These are phyloP conservation scores for Saturnispora diversa DNA, from an alignment of 805 yeast species.

Conservation along the genomic window DNA sequence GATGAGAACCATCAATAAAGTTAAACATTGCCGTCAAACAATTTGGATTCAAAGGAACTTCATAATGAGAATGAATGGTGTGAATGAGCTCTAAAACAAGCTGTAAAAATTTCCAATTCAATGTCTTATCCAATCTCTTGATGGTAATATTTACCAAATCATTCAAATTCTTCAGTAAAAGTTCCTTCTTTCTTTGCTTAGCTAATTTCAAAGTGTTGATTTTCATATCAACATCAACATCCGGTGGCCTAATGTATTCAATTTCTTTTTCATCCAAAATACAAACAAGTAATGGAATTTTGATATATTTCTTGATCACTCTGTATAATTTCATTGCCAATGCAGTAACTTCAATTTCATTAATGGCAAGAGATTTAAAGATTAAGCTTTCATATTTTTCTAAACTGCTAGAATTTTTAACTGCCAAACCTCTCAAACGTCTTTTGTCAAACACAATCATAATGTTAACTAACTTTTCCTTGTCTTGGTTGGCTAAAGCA, in stretches of 20 bases:
- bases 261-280: constrained; percentile 38
- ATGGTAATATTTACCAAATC: constrained; percentile 36
- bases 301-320: constrained; percentile 33
- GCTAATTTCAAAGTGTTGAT: constrained; percentile 51
- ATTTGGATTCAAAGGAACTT: constrained; percentile 35
- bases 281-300: constrained; percentile 46
- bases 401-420: constrained; percentile 48
- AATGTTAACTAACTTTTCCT: constrained; percentile 55
- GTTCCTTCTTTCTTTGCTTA: constrained; percentile 46
- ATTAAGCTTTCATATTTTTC: constrained; percentile 40
- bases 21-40: constrained; percentile 38
- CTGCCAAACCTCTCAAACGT: constrained; percentile 49
- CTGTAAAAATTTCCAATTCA: constrained; percentile 51
- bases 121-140: constrained; percentile 18
- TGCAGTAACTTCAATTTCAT: constrained; percentile 45
- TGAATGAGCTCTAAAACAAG: constrained; percentile 44
- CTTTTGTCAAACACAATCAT: constrained; percentile 49
- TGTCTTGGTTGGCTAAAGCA: constrained; percentile 43
- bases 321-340: constrained; percentile 47
- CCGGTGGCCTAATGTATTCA: constrained; percentile 53
- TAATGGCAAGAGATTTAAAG: constrained; percentile 47
- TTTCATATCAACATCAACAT: constrained; percentile 43
- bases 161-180: constrained; percentile 34
- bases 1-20: constrained; percentile 55
- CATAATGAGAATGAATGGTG: constrained; percentile 46